These are phyloP conservation scores for Penicillium sp. DNA, from an alignment of 2,329 filamentous ascomycete genomes.

Conservation along the genomic window DNA sequence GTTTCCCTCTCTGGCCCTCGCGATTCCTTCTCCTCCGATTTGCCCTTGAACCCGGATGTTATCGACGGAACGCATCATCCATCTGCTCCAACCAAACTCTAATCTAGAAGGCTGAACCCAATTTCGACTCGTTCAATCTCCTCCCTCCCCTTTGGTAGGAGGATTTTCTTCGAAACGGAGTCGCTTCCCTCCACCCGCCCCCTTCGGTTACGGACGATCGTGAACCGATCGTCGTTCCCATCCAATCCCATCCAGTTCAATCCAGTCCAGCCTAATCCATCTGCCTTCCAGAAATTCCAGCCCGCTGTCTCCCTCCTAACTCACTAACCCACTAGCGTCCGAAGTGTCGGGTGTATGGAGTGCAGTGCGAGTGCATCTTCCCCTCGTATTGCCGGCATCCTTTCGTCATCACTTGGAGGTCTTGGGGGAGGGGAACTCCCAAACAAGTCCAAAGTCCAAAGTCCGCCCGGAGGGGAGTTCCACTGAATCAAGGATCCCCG, in stretches of 20 bases:
- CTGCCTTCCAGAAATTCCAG: conserved; percentile 1
- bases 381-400: background rate
- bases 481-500: conserved; percentile 5
- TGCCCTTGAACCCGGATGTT: background rate
- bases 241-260: too few species aligned
- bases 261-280: too few species aligned
- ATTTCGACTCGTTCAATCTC: background rate
- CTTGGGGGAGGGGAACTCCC: background rate
- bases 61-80: background rate
- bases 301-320: background rate
- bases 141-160: too few species aligned
- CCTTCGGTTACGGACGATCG: conserved; percentile 9
- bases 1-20: background rate
- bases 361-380: background rate
- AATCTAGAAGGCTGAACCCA: conserved; percentile 3
- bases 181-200: background rate
- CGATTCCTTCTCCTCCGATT: conserved; percentile 19
- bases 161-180: too few species aligned
- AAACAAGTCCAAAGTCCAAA: too few species aligned
- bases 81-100: conserved; percentile 7
- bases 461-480: conserved; percentile 7
- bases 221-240: conserved; percentile 8
- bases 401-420: background rate
- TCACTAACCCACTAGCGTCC: background rate
- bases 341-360: background rate